phyloP scores from a whole-genome alignment of 106 monocot species.

The Chionographis japonica region DNA sequence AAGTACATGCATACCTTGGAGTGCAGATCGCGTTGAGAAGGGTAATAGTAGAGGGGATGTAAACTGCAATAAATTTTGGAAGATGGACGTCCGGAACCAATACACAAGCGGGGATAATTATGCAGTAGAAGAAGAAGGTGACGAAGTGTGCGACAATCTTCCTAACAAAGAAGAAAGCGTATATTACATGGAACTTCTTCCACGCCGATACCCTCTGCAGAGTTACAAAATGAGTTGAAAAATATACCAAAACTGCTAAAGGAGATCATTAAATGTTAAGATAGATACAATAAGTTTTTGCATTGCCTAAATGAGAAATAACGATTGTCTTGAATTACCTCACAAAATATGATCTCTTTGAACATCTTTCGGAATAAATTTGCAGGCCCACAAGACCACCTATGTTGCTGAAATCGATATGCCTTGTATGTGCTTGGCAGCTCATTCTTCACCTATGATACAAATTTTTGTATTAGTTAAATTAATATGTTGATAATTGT shows the following conservation, averaged over 20 bases:
- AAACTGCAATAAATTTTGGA: constrained; percentile 44
- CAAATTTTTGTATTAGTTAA: neutral
- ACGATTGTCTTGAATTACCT: constrained; percentile 21
- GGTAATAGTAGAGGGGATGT: constrained; percentile 51
- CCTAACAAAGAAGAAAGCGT: constrained; percentile 69
- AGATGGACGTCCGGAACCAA: constrained; percentile 47
- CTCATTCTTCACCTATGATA: constrained; percentile 56
- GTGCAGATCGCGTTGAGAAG: constrained; percentile 65
- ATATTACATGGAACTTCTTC: constrained; percentile 67
- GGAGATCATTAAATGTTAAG: too few relatives aligned
- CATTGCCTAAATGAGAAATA: neutral
- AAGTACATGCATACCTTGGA: constrained; percentile 32
- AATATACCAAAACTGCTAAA: too few relatives aligned
- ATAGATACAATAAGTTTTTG: too few relatives aligned
- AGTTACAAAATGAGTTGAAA: neutral
- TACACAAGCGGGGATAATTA: constrained; percentile 47
- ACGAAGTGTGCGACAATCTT: constrained; percentile 61
- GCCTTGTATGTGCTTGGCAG: constrained; percentile 64
- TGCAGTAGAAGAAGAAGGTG: constrained; percentile 73
- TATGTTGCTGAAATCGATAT: constrained; percentile 53
- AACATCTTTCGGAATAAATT: constrained; percentile 64
- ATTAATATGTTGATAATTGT: too few relatives aligned
- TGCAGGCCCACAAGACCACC: constrained; percentile 66
- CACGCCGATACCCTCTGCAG: constrained; percentile 41
- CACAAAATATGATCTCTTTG: constrained; percentile 35